Base-by-base conservation (phyloP, 441 rosid genomes). In the Daphne laureola region DNA sequence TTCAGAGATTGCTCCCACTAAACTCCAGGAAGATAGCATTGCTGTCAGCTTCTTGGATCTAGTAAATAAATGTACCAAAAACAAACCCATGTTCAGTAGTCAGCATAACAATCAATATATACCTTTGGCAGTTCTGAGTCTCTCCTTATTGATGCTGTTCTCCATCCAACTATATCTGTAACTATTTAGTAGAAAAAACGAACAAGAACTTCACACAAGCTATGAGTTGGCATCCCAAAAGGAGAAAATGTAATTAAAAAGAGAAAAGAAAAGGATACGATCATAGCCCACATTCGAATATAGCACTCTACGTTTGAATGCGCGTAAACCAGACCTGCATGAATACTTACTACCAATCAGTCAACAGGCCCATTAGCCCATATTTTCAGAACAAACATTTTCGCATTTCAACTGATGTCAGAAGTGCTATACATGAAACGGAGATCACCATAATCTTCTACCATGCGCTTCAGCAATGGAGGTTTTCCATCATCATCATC, bases 121-220 rank as follows among this genome's bases (percentile, higher is more conserved):
- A 84, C 97, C 95, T 87, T 90, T 5, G 97, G 99, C 55, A 93
- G 78, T 64, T 90, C 97, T 65, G 61, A 73, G 44, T 73, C 67
- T 61, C 91, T 89, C 71, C 99, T 79, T 55, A 93, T 90, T 21
- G 95, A 93, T 26, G 99, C 83, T 14, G 98, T 93, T 73, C 90
- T 90, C 98, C 97, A 93, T 40, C 99, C 99, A 53, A 93, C 99
- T 26, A 93, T 77, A 73, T 85, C 98, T 93, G 50, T 58, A 67
- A 53, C 14, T 65, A 54, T 49, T 26, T 41, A 61, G 89, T 26
- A 86, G 67, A 64, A 75, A 71, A 75, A 77, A 65, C 31, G 58
- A 25, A 12, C 1, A 48, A 26, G 43, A 56, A 52, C 56, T 58
- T 40, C 41, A 41, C 49, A 57, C 18, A 67, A 18, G 57, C 38